Evolutionary conservation across 1,284 basidiomycete genomes (phyloP), one percentile per base, ranked within the genome.

Genomic region (Trichosporon asahii): DNA sequence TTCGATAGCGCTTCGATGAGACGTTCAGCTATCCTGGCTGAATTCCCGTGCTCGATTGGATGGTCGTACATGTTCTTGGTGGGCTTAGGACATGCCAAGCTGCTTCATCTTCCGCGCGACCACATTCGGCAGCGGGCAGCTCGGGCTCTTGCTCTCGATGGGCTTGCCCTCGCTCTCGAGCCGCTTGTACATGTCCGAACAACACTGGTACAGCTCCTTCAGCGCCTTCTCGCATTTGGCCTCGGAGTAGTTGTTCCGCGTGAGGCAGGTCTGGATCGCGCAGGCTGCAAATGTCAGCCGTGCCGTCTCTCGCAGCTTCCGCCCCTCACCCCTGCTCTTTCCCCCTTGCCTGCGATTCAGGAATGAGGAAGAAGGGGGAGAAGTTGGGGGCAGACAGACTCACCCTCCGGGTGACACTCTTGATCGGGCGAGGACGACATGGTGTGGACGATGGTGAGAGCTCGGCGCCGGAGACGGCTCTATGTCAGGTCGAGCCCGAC

Each of bases 201-300:
- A 83, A 73, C 81, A 83, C 55, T 65, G 64, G 73, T 83, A 83
- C 25, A 83, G 76, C 3, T 70, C 65, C 12, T 70, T 69, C 18
- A 83, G 76, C 49, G 74, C 72, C 12, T 67, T 49, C 37, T 73
- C 64, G 68, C 81, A 83, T 69, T 77, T 78, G 33, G 73, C 65
- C 65, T 83, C 79, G 74, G 78, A 72, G 73, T 79, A 82, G 63
- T 76, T 76, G 73, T 77, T 76, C 29, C 70, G 69, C 9, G 70
- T 61, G n/a, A 83, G 74, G 70, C 81, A 83, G 35, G 71, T 68
- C 67, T 83, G 81, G 69, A 83, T 83, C 2, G 77, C 80, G 70
- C 81, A 83, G 1, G 81, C 81, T 82, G 66, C 11, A 8, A 18
- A 8, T 53, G 66, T 64, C 15, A 66, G 70, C 25, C 9, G 21